Evolutionary conservation across 179 eudicot genomes (phyloP).

Genomic region (Drosera spatulata): DNA sequence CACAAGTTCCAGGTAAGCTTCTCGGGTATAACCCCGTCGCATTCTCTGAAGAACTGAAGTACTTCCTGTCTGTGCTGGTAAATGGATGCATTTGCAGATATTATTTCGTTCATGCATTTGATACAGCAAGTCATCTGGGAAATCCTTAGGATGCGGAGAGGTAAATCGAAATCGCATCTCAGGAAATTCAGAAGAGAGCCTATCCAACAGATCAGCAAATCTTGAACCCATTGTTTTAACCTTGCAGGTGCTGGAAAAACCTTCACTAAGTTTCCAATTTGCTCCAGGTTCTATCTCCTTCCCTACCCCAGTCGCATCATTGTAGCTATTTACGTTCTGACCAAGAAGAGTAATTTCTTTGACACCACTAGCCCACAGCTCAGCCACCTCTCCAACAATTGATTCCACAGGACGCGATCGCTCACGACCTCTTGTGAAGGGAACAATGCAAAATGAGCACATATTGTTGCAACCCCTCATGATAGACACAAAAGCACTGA

Average conservation of each 20-base stretch:
- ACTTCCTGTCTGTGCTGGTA: conserved; percentile 97
- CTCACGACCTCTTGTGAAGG: conserved; percentile 98
- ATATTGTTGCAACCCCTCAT: conserved; percentile 99
- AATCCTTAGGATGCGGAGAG: conserved; percentile 98
- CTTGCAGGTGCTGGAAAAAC: conserved; percentile 79
- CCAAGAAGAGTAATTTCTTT: conserved; percentile 97
- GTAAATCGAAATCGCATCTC: conserved; percentile 97
- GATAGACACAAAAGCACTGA: conserved; percentile 85
- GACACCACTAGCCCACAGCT: conserved; percentile 86
- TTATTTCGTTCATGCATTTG: conserved; percentile 85
- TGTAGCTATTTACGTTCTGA: conserved; percentile 97
- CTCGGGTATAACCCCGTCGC: conserved; percentile 92
- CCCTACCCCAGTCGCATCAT: conserved; percentile 67
- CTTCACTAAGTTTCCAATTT: conserved; percentile 88
- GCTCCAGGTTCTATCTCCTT: conserved; percentile 43
- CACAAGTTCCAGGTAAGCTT: conserved; percentile 91
- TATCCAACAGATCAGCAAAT: conserved; percentile 89
- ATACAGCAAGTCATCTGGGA: conserved; percentile 81
- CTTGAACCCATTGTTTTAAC: conserved; percentile 84
- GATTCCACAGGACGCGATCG: conserved; percentile 96
- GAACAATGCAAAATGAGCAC: conserved; percentile 99
- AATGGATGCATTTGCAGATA: conserved; percentile 84
- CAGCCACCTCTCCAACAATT: conserved; percentile 82
- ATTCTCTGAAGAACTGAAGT: conserved; percentile 77
- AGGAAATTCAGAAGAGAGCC: conserved; percentile 77